These are phyloP conservation scores for Rubia peregrina DNA, from an alignment of 305 asterid species.

Conservation along the genomic window DNA sequence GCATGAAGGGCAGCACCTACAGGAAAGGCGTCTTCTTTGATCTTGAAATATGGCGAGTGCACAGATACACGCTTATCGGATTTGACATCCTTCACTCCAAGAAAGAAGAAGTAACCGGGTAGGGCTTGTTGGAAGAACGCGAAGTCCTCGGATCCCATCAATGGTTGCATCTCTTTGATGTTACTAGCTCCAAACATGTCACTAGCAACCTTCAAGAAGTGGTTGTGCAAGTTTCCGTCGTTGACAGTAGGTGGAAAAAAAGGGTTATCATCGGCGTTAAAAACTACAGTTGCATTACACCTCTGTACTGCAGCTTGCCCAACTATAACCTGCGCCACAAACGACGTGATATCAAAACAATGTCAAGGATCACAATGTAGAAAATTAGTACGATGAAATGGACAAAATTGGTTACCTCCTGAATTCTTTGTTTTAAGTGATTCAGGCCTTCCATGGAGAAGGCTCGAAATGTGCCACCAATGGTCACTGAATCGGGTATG, in stretches of 20 bases:
- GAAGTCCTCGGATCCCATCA: constrained; percentile 89
- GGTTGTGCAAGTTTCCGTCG: constrained; percentile 43
- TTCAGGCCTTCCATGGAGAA: constrained; percentile 58
- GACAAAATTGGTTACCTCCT: constrained; percentile 44
- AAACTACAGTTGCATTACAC: constrained; percentile 73
- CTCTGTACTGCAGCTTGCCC: constrained; percentile 89
- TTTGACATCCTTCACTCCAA: constrained; percentile 59
- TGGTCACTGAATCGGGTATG: constrained; percentile 86
- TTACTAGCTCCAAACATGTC: constrained; percentile 46
- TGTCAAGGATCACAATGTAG: not conserved
- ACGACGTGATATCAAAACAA: not conserved
- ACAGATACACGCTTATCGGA: constrained; percentile 29
- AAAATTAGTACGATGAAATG: not conserved
- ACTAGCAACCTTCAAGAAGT: constrained; percentile 50
- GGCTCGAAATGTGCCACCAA: constrained; percentile 88
- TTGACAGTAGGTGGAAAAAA: constrained; percentile 75
- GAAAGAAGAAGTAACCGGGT: constrained; percentile 74
- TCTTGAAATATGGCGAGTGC: constrained; percentile 59
- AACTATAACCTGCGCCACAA: constrained; percentile 48
- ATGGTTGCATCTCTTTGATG: constrained; percentile 50
- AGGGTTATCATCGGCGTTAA: constrained; percentile 31
- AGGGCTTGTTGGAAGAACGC: constrained; percentile 64
- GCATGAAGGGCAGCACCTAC: constrained; percentile 96
- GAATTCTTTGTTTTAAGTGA: constrained; percentile 63
- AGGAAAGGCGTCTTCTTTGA: constrained; percentile 71